Conservation (phyloP, 73 alveolate species). For the Symbiodinium natans region DNA sequence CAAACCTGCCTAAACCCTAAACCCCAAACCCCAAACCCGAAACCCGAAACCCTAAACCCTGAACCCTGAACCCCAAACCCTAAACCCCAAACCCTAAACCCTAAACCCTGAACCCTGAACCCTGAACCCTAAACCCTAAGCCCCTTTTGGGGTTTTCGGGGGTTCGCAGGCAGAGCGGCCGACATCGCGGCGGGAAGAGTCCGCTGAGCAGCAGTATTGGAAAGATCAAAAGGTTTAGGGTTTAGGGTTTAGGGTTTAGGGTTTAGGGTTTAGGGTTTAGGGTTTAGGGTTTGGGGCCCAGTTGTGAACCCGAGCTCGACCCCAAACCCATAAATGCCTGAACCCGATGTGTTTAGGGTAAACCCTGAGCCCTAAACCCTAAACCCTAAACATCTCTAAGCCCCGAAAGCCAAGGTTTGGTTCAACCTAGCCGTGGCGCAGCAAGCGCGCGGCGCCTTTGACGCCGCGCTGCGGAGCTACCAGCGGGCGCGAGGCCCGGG, state of each 20-base stretch:
- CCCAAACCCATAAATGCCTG: too few species aligned
- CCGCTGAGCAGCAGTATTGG: not conserved
- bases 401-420: not conserved
- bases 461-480: conserved; percentile 22
- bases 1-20: too few species aligned
- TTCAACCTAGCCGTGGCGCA: conserved; percentile 17
- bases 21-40: too few species aligned
- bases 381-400: not conserved
- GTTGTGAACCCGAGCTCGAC: too few species aligned
- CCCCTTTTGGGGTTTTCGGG: too few species aligned
- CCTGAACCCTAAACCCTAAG: not conserved
- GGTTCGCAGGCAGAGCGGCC: not conserved
- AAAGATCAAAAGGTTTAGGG: not conserved
- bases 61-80: too few species aligned
- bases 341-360: too few species aligned
- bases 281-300: too few species aligned
- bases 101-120: not conserved
- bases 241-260: too few species aligned
- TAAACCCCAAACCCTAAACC: not conserved
- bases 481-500: not conserved
- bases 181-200: not conserved
- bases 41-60: too few species aligned
- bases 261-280: too few species aligned
- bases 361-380: not conserved
- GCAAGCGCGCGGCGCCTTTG: not conserved